phyloP scores from a whole-genome alignment of 2,329 filamentous ascomycete species.

The Westerdykella aurantiaca region DNA sequence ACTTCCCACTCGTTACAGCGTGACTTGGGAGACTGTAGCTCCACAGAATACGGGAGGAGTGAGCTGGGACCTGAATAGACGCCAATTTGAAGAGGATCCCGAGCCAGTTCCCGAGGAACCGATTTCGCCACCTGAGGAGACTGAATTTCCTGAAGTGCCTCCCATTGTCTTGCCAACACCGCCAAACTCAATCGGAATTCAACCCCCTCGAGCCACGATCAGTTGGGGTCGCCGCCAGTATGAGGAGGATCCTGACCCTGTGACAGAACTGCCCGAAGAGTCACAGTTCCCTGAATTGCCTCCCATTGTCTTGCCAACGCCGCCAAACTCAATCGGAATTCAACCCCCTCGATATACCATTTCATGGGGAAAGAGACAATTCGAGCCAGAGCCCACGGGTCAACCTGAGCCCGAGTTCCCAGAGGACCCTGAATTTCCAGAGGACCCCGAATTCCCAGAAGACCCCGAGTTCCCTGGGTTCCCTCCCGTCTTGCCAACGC shows the following conservation, averaged over 20 bases:
- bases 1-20: background rate
- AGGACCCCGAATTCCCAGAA: constrained; percentile 5
- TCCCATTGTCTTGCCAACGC: constrained; percentile 3
- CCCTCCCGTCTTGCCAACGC: constrained; percentile 4
- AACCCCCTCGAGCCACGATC: constrained; percentile 9
- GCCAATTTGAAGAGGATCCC: background rate
- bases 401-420: too few relatives aligned
- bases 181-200: constrained; percentile 7
- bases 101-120: background rate
- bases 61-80: background rate
- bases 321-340: constrained; percentile 5
- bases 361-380: constrained; percentile 14
- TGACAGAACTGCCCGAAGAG: constrained; percentile 7
- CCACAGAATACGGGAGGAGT: background rate
- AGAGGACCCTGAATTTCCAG: background rate
- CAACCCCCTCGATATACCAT: constrained; percentile 7
- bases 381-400: background rate
- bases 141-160: constrained; percentile 1
- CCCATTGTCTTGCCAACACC: constrained; percentile 2
- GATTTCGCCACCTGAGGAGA: background rate
- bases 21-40: constrained; percentile 1
- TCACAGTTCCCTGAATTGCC: constrained; percentile 2
- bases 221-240: constrained; percentile 11
- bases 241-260: constrained; percentile 4
- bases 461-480: constrained; percentile 1